Evolutionary conservation across 768 basidiomycete species (phyloP).

Genomic region (Pilatotrama ljubarskyi): DNA sequence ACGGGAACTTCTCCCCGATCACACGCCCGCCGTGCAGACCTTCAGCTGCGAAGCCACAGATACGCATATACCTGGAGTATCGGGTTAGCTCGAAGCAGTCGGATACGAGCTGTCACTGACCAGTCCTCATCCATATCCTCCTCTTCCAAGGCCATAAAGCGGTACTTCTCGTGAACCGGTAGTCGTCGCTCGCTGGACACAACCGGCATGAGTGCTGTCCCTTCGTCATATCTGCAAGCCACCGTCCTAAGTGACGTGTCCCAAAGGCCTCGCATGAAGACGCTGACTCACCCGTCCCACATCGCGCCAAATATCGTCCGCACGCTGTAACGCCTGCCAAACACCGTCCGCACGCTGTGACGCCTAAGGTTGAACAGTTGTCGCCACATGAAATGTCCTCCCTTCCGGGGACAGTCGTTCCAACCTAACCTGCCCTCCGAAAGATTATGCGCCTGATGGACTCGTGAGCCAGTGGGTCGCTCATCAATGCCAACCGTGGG

Average conservation of each 20-base stretch:
- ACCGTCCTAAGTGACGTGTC: slow-evolving; percentile 4
- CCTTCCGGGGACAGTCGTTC: slow-evolving; percentile 71
- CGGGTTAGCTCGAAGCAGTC: neutral
- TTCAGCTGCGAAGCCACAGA: slow-evolving; percentile 72
- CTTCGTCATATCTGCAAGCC: slow-evolving; percentile 73
- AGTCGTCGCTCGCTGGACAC: slow-evolving; percentile 57
- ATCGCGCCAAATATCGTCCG: slow-evolving; percentile 77
- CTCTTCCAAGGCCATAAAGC: slow-evolving; percentile 74
- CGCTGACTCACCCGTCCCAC: slow-evolving; percentile 74
- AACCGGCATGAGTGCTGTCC: slow-evolving; percentile 79
- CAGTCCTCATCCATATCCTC: slow-evolving; percentile 82
- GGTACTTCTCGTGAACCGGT: slow-evolving; percentile 57
- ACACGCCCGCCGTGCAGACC: slow-evolving; percentile 61
- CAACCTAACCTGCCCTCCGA: slow-evolving; percentile 69
- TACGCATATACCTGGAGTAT: slow-evolving; percentile 67
- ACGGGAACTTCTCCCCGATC: slow-evolving; percentile 62
- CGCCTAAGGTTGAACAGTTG: slow-evolving; percentile 70
- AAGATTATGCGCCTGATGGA: slow-evolving; percentile 66
- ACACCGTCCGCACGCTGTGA: slow-evolving; percentile 63
- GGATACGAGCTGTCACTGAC: slow-evolving; percentile 41
- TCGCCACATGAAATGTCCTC: slow-evolving; percentile 78
- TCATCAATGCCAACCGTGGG: slow-evolving; percentile 18
- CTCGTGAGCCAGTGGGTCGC: neutral
- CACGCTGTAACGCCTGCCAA: slow-evolving; percentile 61
- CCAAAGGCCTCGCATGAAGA: neutral